phyloP scores from a whole-genome alignment of 2,329 filamentous ascomycete genomes.

The Lojkania enalia region DNA sequence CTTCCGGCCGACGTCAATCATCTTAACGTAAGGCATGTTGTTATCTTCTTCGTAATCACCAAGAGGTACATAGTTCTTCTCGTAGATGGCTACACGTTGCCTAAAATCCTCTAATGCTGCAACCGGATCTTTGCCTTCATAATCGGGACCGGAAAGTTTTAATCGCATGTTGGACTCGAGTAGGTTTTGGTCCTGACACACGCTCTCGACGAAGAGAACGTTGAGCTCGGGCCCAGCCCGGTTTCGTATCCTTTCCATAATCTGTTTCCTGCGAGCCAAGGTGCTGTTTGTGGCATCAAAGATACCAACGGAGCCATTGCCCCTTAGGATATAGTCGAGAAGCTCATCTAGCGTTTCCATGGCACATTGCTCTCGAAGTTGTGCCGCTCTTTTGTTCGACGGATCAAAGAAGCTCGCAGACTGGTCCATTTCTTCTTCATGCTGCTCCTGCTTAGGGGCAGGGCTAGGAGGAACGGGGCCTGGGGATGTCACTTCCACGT shows the following conservation, averaged over 20 bases:
- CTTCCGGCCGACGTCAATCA: constrained; percentile 97
- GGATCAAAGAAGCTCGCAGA: constrained; percentile 94
- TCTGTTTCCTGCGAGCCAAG: constrained; percentile 75
- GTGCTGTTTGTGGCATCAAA: constrained; percentile 98
- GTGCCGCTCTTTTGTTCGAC: constrained; percentile 77
- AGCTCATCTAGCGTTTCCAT: constrained; percentile 91
- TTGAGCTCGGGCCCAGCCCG: constrained; percentile 83
- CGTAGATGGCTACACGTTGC: constrained; percentile 87
- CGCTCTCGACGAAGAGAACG: constrained; percentile 92
- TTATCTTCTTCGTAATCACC: constrained; percentile 89
- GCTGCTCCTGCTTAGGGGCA: constrained; percentile 27
- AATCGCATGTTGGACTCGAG: constrained; percentile 96
- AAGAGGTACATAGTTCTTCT: constrained; percentile 89
- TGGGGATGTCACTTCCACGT: constrained; percentile 41
- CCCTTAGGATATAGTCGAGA: constrained; percentile 80
- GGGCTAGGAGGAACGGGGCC: constrained; percentile 29
- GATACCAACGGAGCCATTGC: constrained; percentile 88
- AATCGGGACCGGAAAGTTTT: constrained; percentile 94
- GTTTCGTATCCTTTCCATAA: constrained; percentile 80
- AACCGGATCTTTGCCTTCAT: constrained; percentile 87
- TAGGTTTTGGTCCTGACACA: constrained; percentile 81
- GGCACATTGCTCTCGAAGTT: constrained; percentile 86
- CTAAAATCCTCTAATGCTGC: constrained; percentile 89
- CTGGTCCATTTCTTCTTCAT: constrained; percentile 71
- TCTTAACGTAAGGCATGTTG: constrained; percentile 93